phyloP scores from a whole-genome alignment of 495 filamentous ascomycete genomes.

The Neurospora intermedia region DNA sequence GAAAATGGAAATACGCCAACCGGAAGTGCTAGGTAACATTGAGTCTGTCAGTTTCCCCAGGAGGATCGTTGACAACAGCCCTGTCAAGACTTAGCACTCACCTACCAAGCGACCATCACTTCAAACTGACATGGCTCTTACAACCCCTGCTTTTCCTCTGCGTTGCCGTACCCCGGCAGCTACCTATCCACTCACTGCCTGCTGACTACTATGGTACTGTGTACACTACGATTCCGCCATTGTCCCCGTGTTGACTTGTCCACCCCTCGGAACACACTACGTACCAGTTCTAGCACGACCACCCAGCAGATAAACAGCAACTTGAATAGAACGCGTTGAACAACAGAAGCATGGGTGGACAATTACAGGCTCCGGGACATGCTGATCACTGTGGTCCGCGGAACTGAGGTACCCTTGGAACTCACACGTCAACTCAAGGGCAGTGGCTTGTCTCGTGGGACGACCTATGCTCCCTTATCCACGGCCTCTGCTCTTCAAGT shows the following conservation, averaged over 20 bases:
- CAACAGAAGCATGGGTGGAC: not conserved
- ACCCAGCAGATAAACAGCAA: not conserved
- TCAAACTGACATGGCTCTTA: slow-evolving; percentile 5
- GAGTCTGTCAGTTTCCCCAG: not conserved
- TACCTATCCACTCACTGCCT: slow-evolving; percentile 7
- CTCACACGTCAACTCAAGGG: not conserved
- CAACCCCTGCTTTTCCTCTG: slow-evolving; percentile 6
- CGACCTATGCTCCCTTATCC: not conserved
- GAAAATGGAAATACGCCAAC: not conserved
- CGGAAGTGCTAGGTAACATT: not conserved
- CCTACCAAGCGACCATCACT: slow-evolving; percentile 14
- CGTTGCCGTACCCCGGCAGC: slow-evolving; percentile 15
- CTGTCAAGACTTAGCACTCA: slow-evolving; percentile 7
- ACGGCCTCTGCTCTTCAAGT: not conserved
- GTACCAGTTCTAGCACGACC: not conserved
- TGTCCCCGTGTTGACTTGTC: not conserved
- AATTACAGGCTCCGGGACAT: not conserved
- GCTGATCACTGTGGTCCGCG: not conserved
- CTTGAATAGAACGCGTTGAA: not conserved
- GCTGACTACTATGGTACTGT: slow-evolving; percentile 4
- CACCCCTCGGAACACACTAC: not conserved
- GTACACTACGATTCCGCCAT: not conserved
- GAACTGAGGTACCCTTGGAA: not conserved
- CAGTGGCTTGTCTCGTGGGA: not conserved
- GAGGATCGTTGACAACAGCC: not conserved